phyloP scores from a whole-genome alignment of 2,329 filamentous ascomycete genomes.

The Coniella vitis region DNA sequence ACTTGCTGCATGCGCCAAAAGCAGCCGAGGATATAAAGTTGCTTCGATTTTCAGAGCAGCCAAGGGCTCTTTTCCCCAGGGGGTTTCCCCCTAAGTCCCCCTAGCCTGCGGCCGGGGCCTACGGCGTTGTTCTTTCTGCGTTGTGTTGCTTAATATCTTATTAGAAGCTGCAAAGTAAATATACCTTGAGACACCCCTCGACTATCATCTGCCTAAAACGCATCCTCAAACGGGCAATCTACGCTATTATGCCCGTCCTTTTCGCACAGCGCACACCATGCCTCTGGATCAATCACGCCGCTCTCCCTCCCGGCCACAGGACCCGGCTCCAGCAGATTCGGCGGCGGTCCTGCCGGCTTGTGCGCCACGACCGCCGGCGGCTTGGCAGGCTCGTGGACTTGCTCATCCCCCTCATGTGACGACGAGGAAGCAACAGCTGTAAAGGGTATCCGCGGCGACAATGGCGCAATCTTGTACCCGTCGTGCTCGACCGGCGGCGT shows the following conservation, averaged over 20 bases:
- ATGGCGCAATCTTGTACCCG: conserved; percentile 46
- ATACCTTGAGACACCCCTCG: too few species aligned
- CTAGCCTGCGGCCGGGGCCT: too few species aligned
- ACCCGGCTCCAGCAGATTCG: conserved; percentile 57
- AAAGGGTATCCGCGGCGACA: conserved; percentile 38
- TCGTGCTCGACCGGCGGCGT: conserved; percentile 23
- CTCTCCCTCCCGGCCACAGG: conserved; percentile 73
- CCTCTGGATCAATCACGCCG: conserved; percentile 70
- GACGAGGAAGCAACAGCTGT: conserved; percentile 31
- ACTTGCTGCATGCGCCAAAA: not conserved
- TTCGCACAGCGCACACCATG: conserved; percentile 97
- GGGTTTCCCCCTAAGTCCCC: too few species aligned
- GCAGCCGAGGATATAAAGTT: too few species aligned
- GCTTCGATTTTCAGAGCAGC: too few species aligned
- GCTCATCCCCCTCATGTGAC: conserved; percentile 30
- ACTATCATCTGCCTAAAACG: conserved; percentile 54
- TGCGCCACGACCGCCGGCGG: too few species aligned
- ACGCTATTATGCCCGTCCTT: conserved; percentile 94
- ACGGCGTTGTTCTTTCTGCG: too few species aligned
- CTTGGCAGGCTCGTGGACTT: conserved; percentile 24
- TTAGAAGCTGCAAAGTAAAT: too few species aligned
- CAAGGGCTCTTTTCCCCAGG: too few species aligned
- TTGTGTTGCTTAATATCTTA: too few species aligned
- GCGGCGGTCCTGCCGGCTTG: conserved; percentile 36
- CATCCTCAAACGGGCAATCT: conserved; percentile 87